Evolutionary conservation across 768 basidiomycete species (phyloP), one percentile per base, ranked within the genome.

Genomic region (Galerina marginata): DNA sequence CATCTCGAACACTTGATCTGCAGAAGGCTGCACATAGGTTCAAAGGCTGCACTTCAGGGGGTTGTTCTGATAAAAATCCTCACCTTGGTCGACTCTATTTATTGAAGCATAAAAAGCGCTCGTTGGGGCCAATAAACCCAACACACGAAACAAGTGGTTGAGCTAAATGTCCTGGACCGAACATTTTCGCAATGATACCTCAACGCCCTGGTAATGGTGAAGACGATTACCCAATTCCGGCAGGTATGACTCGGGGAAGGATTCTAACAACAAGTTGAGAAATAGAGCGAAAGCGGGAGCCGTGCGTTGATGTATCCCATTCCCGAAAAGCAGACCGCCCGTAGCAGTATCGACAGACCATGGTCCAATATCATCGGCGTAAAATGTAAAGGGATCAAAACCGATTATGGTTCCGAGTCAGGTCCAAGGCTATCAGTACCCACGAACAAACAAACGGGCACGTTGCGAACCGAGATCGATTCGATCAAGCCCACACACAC

Each of bases 301-400:
- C 25, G 16, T 45, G 44, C 29, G 14, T 42, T 53, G 39, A 39
- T 44, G 40, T 25, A 16, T 11, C 43, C 20, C 43, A n/a, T 16
- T 45, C 36, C 46, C 54, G 33, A 56, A 44, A 56, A 44, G 36
- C 3, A 46, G 54, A 46, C 54, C 45, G 54, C 54, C 51, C 39
- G 36, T 12, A 14, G 51, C 54, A 33, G 26, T 44, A 42, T 12
- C 54, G 20, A 20, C 20, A 39, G 42, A 26, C 20, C 15, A 33
- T 40, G 9, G 10, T 29, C 9, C 36, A 42, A 16, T 47, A 20
- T 39, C 44, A 47, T n/a, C 33, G 33, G 45, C 26, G 25, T 42
- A 33, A 23, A 14, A 53, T 42, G 6, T 2, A 15, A 40, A 53
- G 23, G 42, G 39, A 20, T 38, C 51, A 33, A n/a, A 14, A 26